Percentiles rank a stretch among this genome's conserved stretches.
phyloP scores from a whole-genome alignment of 78 protist genomes.

The Diacronema lutheri region DNA sequence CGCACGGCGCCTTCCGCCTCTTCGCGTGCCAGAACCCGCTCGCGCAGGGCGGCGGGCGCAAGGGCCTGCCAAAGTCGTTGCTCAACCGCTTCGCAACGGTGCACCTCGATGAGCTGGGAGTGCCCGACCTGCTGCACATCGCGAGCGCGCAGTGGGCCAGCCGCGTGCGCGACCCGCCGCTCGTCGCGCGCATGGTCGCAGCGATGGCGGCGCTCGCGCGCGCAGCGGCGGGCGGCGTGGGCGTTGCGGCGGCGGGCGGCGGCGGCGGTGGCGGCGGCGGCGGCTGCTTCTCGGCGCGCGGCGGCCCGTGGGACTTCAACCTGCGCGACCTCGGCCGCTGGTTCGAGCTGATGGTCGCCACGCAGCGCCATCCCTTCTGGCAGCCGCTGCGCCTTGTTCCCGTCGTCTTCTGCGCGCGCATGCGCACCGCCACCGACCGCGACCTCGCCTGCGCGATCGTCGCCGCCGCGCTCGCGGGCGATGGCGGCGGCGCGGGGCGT shows the following conservation, averaged over 20 bases:
- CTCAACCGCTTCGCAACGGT: constrained; percentile 96
- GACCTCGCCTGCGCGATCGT: neutral
- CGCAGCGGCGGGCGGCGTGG: neutral
- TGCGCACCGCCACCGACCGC: neutral
- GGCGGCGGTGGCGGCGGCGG: neutral
- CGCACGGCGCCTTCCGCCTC: constrained; percentile 77
- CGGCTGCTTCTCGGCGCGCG: constrained; percentile 56
- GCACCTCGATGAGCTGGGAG: constrained; percentile 64
- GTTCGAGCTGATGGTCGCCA: constrained; percentile 71
- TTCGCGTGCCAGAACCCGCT: constrained; percentile 97
- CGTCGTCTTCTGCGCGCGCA: neutral
- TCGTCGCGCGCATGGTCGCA: constrained; percentile 44
- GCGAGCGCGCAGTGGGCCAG: constrained; percentile 45
- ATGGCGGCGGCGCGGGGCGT: neutral
- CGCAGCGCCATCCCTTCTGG: too few relatives aligned
- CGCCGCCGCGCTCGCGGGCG: constrained; percentile 19
- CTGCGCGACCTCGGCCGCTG: constrained; percentile 95
- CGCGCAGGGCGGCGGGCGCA: constrained; percentile 96
- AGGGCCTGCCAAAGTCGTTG: constrained; percentile 96
- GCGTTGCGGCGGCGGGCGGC: neutral
- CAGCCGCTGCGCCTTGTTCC: too few relatives aligned
- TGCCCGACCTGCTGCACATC: constrained; percentile 72
- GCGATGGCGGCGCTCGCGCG: neutral
- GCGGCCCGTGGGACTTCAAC: constrained; percentile 99
- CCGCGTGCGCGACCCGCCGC: neutral